A percentile compares a stretch with the other conserved stretches of the same genome.
These are phyloP conservation scores for Trichomonascaceae sp. DNA, from an alignment of 1,139 yeast genomes.

Conservation along the genomic window DNA sequence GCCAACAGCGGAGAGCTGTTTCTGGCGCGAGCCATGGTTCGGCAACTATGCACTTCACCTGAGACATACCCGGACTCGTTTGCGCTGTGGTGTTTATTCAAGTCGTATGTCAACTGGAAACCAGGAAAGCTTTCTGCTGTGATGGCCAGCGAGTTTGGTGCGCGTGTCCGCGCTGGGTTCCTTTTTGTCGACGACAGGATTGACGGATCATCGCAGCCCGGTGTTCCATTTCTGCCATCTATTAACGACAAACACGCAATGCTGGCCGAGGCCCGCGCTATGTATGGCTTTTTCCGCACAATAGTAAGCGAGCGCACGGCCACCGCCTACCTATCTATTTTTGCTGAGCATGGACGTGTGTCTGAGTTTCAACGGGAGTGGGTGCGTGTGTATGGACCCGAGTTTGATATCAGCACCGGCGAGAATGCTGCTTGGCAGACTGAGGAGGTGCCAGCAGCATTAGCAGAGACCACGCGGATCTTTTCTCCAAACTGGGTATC, in stretches of 20 bases:
- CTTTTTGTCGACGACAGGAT: constrained; percentile 9
- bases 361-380: constrained; percentile 40
- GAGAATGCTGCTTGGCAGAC: constrained; percentile 2
- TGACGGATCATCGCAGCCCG: constrained; percentile 6
- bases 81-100: constrained; percentile 20
- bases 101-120: constrained; percentile 22
- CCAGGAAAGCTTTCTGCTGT: constrained; percentile 25
- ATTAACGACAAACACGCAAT: constrained; percentile 33
- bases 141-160: constrained; percentile 20
- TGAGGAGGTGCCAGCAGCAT: constrained; percentile 6
- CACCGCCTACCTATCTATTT: constrained; percentile 42
- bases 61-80: constrained; percentile 21
- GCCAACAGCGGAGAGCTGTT: constrained; percentile 70
- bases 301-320: constrained; percentile 33
- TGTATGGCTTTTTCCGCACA: constrained; percentile 45
- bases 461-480: background rate
- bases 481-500: constrained; percentile 35
- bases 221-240: constrained; percentile 54
- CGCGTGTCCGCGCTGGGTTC: constrained; percentile 17
- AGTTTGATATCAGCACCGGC: constrained; percentile 37
- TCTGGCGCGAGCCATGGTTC: constrained; percentile 59
- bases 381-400: constrained; percentile 36
- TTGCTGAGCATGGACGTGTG: constrained; percentile 35
- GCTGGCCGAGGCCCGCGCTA: constrained; percentile 64
- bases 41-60: constrained; percentile 35